phyloP scores from a whole-genome alignment of 2,329 filamentous ascomycete genomes.

The Fusarium papillatum region DNA sequence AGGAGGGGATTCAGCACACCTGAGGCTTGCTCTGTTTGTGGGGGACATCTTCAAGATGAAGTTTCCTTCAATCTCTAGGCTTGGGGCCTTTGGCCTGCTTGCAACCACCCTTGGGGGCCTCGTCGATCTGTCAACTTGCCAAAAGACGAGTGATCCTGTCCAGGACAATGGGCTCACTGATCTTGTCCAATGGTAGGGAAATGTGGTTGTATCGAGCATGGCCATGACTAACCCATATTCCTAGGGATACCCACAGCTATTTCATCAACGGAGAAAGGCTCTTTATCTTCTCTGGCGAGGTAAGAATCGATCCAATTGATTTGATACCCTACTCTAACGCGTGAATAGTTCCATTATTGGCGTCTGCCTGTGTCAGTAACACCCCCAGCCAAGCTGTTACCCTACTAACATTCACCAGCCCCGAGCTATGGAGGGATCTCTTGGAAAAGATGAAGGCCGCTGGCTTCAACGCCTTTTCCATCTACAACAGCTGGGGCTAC shows the following conservation, averaged over 20 bases:
- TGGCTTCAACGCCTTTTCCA: constrained; percentile 58
- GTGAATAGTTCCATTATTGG: constrained; percentile 55
- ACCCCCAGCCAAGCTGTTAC: no score
- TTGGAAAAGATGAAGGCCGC: constrained; percentile 58
- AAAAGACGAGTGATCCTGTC: constrained; percentile 8
- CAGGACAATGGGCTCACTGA: constrained; percentile 32
- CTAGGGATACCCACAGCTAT: constrained; percentile 58
- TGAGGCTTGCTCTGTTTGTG: background rate
- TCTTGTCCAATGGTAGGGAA: constrained; percentile 28
- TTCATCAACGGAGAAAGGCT: constrained; percentile 55
- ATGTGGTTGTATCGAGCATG: rapidly evolving
- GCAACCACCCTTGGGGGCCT: constrained; percentile 19
- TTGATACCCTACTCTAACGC: no score
- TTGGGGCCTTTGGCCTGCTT: constrained; percentile 18
- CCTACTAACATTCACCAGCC: constrained; percentile 24
- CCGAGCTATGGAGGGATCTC: constrained; percentile 56
- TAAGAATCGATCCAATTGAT: no score
- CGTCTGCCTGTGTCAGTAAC: constrained; percentile 57
- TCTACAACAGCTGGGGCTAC: constrained; percentile 58
- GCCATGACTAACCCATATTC: background rate
- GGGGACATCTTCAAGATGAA: constrained; percentile 22
- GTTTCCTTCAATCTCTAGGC: constrained; percentile 23
- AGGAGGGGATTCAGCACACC: background rate
- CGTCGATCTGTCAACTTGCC: constrained; percentile 6
- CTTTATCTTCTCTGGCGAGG: constrained; percentile 58